Percentiles rank a stretch among this genome's conserved stretches.
phyloP scores from a whole-genome alignment of 306 rosid genomes.

The Casuarina glauca region DNA sequence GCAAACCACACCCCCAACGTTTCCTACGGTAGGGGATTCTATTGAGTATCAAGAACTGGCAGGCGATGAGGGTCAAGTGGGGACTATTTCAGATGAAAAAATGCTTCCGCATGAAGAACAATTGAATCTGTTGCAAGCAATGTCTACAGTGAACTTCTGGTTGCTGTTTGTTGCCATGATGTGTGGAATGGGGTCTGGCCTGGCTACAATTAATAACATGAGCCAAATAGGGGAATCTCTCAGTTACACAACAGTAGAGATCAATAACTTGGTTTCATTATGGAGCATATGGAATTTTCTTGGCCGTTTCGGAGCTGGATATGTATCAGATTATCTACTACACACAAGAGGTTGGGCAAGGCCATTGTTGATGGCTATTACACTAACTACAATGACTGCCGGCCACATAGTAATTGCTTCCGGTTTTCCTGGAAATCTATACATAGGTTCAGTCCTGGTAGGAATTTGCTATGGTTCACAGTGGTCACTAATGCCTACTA shows the following conservation, averaged over 20 bases:
- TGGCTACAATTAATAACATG: slow-evolving; percentile 84
- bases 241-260: slow-evolving; percentile 62
- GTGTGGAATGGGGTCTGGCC: slow-evolving; percentile 88
- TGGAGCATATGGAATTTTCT: slow-evolving; percentile 98
- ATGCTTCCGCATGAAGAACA: slow-evolving; percentile 37
- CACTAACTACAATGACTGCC: slow-evolving; percentile 54
- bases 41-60: slow-evolving; percentile 52
- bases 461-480: slow-evolving; percentile 88
- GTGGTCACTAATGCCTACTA: slow-evolving; percentile 94
- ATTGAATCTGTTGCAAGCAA: slow-evolving; percentile 57
- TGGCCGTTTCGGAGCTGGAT: slow-evolving; percentile 91
- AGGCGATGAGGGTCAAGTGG: slow-evolving; percentile 34
- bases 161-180: slow-evolving; percentile 72
- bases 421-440: slow-evolving; percentile 72
- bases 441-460: slow-evolving; percentile 73
- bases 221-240: slow-evolving; percentile 86
- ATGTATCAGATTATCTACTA: slow-evolving; percentile 68
- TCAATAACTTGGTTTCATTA: slow-evolving; percentile 65
- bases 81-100: slow-evolving; percentile 24
- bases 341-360: slow-evolving; percentile 75
- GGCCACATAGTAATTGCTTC: slow-evolving; percentile 74
- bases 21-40: slow-evolving; percentile 24
- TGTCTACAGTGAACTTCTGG: slow-evolving; percentile 73
- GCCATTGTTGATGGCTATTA: slow-evolving; percentile 63
- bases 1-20: slow-evolving; percentile 23